These are phyloP conservation scores for Suillus decipiens DNA, from an alignment of 768 basidiomycete species.

Conservation along the genomic window DNA sequence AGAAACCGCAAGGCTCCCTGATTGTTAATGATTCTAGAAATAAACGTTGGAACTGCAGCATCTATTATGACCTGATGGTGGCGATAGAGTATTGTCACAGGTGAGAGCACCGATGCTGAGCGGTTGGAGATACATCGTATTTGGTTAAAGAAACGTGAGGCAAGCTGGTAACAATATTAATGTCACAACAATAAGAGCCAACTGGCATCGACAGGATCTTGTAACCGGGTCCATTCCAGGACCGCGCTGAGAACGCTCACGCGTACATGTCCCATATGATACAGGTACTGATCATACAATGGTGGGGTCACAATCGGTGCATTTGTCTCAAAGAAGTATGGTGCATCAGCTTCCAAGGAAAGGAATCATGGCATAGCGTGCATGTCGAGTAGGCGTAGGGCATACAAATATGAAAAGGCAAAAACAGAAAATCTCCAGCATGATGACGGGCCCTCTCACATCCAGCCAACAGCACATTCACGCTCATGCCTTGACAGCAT, in stretches of 20 bases:
- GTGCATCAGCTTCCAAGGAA: not conserved
- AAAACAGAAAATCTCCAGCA: slow-evolving; percentile 25
- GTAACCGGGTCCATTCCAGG: not conserved
- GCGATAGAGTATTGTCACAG: not conserved
- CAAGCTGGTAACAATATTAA: not conserved
- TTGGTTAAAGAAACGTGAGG: not conserved
- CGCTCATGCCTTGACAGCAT: slow-evolving; percentile 88
- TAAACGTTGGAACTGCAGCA: not conserved
- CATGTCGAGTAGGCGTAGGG: slow-evolving; percentile 39
- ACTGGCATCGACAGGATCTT: not conserved
- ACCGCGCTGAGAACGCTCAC: not conserved
- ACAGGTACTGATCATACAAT: slow-evolving; percentile 3
- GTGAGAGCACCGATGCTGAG: not conserved
- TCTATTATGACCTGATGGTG: not conserved
- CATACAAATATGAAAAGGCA: slow-evolving; percentile 40
- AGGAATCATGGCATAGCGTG: slow-evolving; percentile 25
- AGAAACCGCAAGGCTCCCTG: not conserved
- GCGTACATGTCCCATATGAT: not conserved
- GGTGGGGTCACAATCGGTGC: not conserved
- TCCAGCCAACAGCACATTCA: slow-evolving; percentile 24
- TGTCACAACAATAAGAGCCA: not conserved
- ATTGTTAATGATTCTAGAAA: not conserved
- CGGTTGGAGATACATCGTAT: not conserved
- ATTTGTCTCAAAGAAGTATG: not conserved
- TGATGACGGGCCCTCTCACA: slow-evolving; percentile 13